A percentile compares a stretch with the other conserved stretches of the same genome.
Evolutionary conservation across 2,329 filamentous ascomycete genomes (phyloP).

Genomic region (Canariomyces notabilis): DNA sequence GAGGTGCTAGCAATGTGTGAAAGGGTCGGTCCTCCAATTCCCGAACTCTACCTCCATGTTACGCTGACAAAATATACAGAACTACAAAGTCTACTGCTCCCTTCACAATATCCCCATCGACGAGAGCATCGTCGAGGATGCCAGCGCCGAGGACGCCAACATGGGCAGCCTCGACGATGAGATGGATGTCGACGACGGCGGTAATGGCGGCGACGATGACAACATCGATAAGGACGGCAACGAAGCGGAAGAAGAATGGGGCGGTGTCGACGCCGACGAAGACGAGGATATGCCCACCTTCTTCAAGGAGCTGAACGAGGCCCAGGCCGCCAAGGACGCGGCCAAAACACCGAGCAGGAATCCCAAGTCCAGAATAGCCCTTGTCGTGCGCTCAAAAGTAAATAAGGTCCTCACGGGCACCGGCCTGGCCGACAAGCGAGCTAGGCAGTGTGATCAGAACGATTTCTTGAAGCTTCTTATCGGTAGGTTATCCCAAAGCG

Average conservation of each 20-base stretch:
- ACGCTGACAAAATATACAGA: constrained; percentile 36
- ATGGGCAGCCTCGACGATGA: constrained; percentile 15
- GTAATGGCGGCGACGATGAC: constrained; percentile 30
- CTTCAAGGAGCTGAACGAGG: constrained; percentile 61
- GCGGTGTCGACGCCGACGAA: constrained; percentile 50
- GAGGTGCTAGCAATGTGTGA: constrained; percentile 80
- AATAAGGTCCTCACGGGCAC: constrained; percentile 79
- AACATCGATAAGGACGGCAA: constrained; percentile 45
- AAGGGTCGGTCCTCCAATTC: constrained; percentile 25
- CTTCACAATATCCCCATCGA: constrained; percentile 77
- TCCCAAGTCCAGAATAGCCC: constrained; percentile 72
- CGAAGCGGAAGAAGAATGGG: constrained; percentile 46
- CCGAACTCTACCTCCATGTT: not conserved
- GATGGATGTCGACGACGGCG: constrained; percentile 38
- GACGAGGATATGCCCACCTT: constrained; percentile 76
- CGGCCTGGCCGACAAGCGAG: constrained; percentile 71
- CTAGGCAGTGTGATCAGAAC: constrained; percentile 84
- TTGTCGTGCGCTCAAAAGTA: constrained; percentile 83
- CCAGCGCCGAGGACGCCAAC: constrained; percentile 31
- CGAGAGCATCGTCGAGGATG: constrained; percentile 52
- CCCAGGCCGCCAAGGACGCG: constrained; percentile 32
- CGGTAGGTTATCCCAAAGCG: constrained; percentile 18
- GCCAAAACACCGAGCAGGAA: constrained; percentile 63
- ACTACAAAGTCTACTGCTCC: constrained; percentile 87
- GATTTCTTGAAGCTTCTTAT: constrained; percentile 71